A percentile compares a stretch with the other conserved stretches of the same genome.
Evolutionary conservation across 75 land plant species (phyloP).

Genomic region (Sequoiadendron giganteum): DNA sequence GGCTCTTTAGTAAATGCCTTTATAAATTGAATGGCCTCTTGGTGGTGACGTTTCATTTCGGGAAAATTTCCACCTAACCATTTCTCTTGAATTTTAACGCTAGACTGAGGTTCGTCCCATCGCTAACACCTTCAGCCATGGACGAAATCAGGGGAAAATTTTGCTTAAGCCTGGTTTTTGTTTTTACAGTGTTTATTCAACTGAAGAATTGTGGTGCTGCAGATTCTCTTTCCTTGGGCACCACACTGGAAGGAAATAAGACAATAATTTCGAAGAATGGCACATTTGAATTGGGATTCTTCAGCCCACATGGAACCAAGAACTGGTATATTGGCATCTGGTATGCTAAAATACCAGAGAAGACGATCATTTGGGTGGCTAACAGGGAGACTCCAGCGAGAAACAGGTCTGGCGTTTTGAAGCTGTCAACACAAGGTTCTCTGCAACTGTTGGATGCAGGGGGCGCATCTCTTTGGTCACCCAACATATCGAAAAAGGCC

Average conservation of each 20-base stretch:
- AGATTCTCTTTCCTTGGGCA: background rate
- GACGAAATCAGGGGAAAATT: background rate
- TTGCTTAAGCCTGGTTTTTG: background rate
- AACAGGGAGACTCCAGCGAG: background rate
- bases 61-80: too few relatives aligned
- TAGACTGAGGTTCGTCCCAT: background rate
- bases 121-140: background rate
- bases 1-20: too few relatives aligned
- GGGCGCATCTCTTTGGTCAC: background rate
- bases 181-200: background rate
- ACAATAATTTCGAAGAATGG: background rate
- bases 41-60: too few relatives aligned
- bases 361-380: background rate
- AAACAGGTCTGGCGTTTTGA: background rate
- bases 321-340: constrained; percentile 3
- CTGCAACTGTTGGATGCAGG: background rate
- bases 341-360: background rate
- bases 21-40: too few relatives aligned
- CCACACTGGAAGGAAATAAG: background rate
- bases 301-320: background rate
- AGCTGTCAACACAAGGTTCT: background rate
- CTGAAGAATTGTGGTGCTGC: background rate
- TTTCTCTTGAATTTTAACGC: too few relatives aligned
- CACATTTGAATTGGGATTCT: background rate
- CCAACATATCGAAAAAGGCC: background rate